Evolutionary conservation across 805 yeast species (phyloP).

Genomic region (Sugiyamaella americana): DNA sequence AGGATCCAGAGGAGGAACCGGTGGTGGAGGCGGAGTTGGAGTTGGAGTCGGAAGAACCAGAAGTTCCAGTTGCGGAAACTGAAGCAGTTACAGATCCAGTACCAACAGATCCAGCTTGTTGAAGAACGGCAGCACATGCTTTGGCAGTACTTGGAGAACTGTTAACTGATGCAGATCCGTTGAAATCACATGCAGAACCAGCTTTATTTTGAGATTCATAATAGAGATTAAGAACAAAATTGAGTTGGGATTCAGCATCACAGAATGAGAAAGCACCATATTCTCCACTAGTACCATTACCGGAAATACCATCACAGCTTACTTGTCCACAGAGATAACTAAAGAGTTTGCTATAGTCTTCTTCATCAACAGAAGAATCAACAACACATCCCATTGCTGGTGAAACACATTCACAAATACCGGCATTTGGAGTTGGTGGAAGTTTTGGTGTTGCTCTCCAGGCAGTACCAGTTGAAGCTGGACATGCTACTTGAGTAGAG

Average conservation of each 20-base stretch:
- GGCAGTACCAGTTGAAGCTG: constrained; percentile 40
- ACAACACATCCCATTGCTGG: constrained; percentile 55
- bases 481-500: constrained; percentile 40
- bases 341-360: constrained; percentile 58
- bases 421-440: constrained; percentile 73
- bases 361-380: constrained; percentile 40
- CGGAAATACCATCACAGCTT: constrained; percentile 56
- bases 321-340: constrained; percentile 50
- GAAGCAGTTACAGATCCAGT: constrained; percentile 48
- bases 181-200: constrained; percentile 60
- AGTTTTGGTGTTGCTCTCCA: constrained; percentile 65
- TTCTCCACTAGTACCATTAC: constrained; percentile 55
- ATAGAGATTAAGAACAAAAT: constrained; percentile 61
- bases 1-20: constrained; percentile 25
- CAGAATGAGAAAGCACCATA: constrained; percentile 78
- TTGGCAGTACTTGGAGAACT: constrained; percentile 39
- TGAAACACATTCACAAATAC: constrained; percentile 58
- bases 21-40: constrained; percentile 24
- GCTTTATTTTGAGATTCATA: constrained; percentile 42
- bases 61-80: constrained; percentile 32
- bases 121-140: constrained; percentile 48
- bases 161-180: constrained; percentile 58
- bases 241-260: constrained; percentile 60
- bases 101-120: constrained; percentile 67
- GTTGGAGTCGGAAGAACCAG: constrained; percentile 17